Base-by-base conservation (phyloP, 176 grass and related monocot species). In the Phoenix roebelenii region DNA sequence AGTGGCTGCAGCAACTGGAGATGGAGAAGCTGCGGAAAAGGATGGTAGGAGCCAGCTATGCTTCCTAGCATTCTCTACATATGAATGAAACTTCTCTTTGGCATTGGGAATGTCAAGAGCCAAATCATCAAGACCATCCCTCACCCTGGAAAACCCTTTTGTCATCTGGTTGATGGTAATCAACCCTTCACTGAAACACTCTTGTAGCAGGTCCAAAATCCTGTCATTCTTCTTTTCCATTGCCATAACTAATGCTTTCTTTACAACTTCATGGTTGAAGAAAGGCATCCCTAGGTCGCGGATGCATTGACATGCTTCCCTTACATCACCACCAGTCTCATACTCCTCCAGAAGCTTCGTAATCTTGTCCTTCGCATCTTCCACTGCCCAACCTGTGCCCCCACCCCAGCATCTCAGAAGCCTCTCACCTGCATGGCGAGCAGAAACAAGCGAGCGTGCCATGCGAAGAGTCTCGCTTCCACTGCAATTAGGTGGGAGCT, bases 191-290 rank as follows among this genome's bases (percentile, higher is more conserved):
- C 65, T 29, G 15, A 68, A 68, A 39, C 65, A 56, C 52, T 68
- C 65, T 28, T 68, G 65, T 18, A 68, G 28, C 65, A 68, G 39
- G 14, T 48, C 65, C 28, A 68, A 56, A 22, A 68, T 25, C 26
- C 65, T 56, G 15, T 23, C 52, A 10, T 56, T 68, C 29, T 68
- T 68, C n/a, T 68, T 68, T 10, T 68, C 65, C 65, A 68, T 68
- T 16, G 65, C 65, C 65, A 68, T 68, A 55, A 68, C 25, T 35
- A 68, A 23, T 44, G 52, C 65, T 39, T 55, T 68, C 65, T 68
- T 68, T 22, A 68, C 65, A n/a, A 68, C 65, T 56, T 68, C 65
- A 68, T 68, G 65, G 24, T 68, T 68, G 52, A 68, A 68, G 26
- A 68, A 68, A 57, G 65, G 52, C 65, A 68, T 68, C 35, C 65